phyloP scores from a whole-genome alignment of 139 green algal genomes.

The Mychonastes homosphaera region DNA sequence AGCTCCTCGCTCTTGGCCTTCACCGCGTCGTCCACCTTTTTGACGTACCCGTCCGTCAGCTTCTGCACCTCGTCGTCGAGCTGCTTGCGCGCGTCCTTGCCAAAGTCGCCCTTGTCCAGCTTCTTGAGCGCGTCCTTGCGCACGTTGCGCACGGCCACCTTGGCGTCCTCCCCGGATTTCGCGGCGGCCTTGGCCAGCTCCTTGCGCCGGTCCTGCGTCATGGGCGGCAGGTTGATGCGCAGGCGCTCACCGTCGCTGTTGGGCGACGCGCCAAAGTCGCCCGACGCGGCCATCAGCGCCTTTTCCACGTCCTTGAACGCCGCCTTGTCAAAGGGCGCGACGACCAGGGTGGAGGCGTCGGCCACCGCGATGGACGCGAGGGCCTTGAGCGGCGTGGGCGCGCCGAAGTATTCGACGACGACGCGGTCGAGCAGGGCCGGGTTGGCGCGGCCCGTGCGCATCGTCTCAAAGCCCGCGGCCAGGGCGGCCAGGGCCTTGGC shows the following conservation, averaged over 20 bases:
- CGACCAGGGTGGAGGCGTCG: conserved; percentile 69
- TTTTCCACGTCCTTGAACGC: conserved; percentile 65
- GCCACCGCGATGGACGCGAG: conserved; percentile 74
- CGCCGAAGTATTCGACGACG: conserved; percentile 87
- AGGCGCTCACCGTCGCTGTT: conserved; percentile 93
- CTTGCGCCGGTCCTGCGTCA: conserved; percentile 92
- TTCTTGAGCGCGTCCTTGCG: conserved; percentile 83
- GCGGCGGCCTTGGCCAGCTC: conserved; percentile 67
- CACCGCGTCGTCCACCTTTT: conserved; percentile 71
- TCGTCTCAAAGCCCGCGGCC: conserved; percentile 66
- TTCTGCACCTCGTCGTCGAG: conserved; percentile 70
- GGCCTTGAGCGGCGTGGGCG: conserved; percentile 66
- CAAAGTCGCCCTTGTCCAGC: conserved; percentile 40
- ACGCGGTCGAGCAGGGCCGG: conserved; percentile 83
- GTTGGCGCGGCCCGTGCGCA: conserved; percentile 86
- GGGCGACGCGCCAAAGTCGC: conserved; percentile 86
- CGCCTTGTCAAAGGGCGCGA: conserved; percentile 84
- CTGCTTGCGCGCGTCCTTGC: conserved; percentile 69
- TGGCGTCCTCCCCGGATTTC: conserved; percentile 91
- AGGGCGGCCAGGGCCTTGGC: conserved; percentile 61
- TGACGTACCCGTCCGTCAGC: conserved; percentile 72
- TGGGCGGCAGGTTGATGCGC: conserved; percentile 74
- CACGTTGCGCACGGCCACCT: conserved; percentile 86
- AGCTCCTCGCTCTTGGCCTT: conserved; percentile 82
- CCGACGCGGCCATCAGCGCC: conserved; percentile 36